phyloP scores from a whole-genome alignment of 371 early-diverging fungal genomes.

The Apophysomyces ossiformis region DNA sequence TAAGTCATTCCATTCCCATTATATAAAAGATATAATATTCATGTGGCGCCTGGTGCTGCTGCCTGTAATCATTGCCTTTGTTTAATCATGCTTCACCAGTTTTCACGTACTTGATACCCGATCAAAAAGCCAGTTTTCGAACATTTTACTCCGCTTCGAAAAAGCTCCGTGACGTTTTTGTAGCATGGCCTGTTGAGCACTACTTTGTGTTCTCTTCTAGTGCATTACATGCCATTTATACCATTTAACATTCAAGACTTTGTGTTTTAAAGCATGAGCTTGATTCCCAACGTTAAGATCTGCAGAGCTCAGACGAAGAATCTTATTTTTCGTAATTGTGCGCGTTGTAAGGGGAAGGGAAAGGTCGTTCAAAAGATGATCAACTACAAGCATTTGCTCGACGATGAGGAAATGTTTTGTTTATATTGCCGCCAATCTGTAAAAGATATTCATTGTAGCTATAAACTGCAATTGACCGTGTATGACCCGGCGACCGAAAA shows the following conservation, averaged over 20 bases:
- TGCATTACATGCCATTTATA: too few relatives aligned
- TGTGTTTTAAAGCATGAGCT: not conserved
- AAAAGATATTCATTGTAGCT: not conserved
- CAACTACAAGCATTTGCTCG: not conserved
- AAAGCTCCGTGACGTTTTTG: too few relatives aligned
- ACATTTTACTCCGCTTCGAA: too few relatives aligned
- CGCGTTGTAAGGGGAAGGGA: slow-evolving; percentile 1
- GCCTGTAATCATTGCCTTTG: not conserved
- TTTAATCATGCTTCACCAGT: too few relatives aligned
- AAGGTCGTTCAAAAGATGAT: not conserved
- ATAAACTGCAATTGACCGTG: not conserved
- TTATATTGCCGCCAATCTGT: not conserved
- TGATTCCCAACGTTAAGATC: slow-evolving; percentile 1
- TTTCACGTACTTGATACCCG: too few relatives aligned
- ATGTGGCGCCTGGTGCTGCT: slow-evolving; percentile 7
- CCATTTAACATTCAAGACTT: too few relatives aligned
- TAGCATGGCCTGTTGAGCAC: too few relatives aligned
- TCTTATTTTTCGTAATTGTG: slow-evolving; percentile 3
- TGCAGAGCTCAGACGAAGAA: slow-evolving; percentile 4
- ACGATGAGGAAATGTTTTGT: not conserved
- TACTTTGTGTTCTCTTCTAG: too few relatives aligned
- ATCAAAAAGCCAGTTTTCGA: too few relatives aligned
- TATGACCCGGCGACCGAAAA: slow-evolving; percentile 4
- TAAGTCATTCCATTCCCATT: not conserved
- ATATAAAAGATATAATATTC: not conserved